Evolutionary conservation across 306 rosid species (phyloP).

Genomic region (Prinsepia uniflora): DNA sequence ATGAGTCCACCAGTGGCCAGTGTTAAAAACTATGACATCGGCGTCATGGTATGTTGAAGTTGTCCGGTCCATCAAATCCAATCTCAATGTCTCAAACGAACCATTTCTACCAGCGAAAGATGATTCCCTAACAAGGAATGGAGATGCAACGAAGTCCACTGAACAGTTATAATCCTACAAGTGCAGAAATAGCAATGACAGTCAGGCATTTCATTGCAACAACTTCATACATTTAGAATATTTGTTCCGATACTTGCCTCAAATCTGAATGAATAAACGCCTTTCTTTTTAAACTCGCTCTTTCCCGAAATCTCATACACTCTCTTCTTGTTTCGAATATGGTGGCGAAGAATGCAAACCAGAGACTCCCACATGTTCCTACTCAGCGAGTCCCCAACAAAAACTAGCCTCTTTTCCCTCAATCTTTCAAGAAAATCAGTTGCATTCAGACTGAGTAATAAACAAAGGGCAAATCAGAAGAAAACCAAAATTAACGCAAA

Average conservation of each 20-base stretch:
- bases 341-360: conserved; percentile 75
- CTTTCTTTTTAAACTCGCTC: conserved; percentile 77
- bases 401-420: conserved; percentile 71
- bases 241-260: conserved; percentile 52
- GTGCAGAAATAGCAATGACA: conserved; percentile 15
- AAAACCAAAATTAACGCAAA: not conserved
- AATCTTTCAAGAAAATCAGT: conserved; percentile 80
- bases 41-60: conserved; percentile 70
- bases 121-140: conserved; percentile 83
- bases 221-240: not conserved
- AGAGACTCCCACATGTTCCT: conserved; percentile 98
- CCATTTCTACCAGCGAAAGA: conserved; percentile 52
- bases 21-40: conserved; percentile 77
- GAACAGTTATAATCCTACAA: conserved; percentile 84
- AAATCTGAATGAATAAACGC: conserved; percentile 71
- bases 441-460: conserved; percentile 65
- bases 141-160: conserved; percentile 79
- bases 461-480: conserved; percentile 14
- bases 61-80: conserved; percentile 85
- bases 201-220: conserved; percentile 13
- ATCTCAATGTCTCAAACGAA: conserved; percentile 70
- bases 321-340: conserved; percentile 47
- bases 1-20: conserved; percentile 99
- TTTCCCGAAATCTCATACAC: conserved; percentile 82
- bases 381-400: conserved; percentile 92